These are phyloP conservation scores for Biscutella laevigata DNA, from an alignment of 441 rosid species.

Conservation along the genomic window DNA sequence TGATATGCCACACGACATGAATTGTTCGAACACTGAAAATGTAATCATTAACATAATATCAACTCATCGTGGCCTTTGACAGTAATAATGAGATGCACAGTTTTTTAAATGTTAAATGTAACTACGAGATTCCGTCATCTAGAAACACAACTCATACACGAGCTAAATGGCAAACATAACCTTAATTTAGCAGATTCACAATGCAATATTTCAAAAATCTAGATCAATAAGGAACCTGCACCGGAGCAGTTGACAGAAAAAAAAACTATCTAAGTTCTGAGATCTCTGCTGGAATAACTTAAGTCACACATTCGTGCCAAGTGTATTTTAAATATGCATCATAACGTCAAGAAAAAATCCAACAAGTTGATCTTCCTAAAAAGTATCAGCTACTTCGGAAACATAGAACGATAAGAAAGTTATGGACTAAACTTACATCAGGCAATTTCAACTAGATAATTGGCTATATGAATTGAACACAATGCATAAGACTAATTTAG, in stretches of 20 bases:
- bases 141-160: constrained; percentile 4
- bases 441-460: neutral
- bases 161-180: neutral
- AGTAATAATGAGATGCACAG: neutral
- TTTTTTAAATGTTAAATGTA: neutral
- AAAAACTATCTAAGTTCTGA: neutral
- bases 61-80: constrained; percentile 7
- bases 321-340: neutral
- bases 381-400: neutral
- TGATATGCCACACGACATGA: constrained; percentile 95
- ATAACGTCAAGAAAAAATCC: neutral
- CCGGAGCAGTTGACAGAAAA: neutral
- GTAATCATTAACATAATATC: neutral
- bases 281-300: neutral
- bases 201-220: constrained; percentile 8
- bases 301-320: neutral
- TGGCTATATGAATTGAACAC: neutral
- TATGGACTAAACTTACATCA: neutral
- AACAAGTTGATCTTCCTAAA: neutral
- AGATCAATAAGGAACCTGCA: neutral
- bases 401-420: neutral
- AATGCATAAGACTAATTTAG: neutral
- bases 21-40: constrained; percentile 77
- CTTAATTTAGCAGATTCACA: constrained; percentile 9
- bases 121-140: neutral